Evolutionary conservation across 805 yeast genomes (phyloP).

Genomic region (Myxozyma neotropica): DNA sequence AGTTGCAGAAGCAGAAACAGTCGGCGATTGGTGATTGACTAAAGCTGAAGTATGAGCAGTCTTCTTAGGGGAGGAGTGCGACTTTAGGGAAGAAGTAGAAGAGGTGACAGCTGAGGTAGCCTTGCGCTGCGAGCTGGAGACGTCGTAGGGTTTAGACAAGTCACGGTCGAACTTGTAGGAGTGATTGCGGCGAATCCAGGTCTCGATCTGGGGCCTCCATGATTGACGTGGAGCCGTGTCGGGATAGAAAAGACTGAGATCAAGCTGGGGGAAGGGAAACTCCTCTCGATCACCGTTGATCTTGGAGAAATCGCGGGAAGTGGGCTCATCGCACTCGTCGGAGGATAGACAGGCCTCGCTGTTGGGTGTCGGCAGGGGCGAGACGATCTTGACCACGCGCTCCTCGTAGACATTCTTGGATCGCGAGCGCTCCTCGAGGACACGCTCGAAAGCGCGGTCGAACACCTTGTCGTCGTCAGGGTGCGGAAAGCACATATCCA

Average conservation of each 20-base stretch:
- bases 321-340: constrained; percentile 19
- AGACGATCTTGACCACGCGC: constrained; percentile 1
- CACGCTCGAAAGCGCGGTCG: constrained; percentile 28
- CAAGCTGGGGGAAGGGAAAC: constrained; percentile 27
- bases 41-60: background rate
- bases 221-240: constrained; percentile 45
- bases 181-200: constrained; percentile 43
- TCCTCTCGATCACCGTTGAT: constrained; percentile 6
- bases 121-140: constrained; percentile 10
- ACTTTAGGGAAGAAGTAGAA: background rate
- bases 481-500: constrained; percentile 23
- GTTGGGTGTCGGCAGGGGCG: constrained; percentile 26
- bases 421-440: constrained; percentile 18
- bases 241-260: constrained; percentile 39
- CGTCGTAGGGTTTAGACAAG: constrained; percentile 18
- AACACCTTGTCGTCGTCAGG: constrained; percentile 21
- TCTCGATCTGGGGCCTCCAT: constrained; percentile 45
- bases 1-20: background rate
- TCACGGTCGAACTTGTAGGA: constrained; percentile 37
- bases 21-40: no score
- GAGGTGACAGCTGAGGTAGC: constrained; percentile 3
- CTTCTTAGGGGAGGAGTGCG: constrained; percentile 6
- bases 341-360: constrained; percentile 27
- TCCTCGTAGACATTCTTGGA: constrained; percentile 4
- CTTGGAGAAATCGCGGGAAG: background rate